Percentiles rank a stretch among this genome's conserved stretches.
Evolutionary conservation across 2,329 filamentous ascomycete genomes (phyloP).

Genomic region (Colletotrichum echinochloae): DNA sequence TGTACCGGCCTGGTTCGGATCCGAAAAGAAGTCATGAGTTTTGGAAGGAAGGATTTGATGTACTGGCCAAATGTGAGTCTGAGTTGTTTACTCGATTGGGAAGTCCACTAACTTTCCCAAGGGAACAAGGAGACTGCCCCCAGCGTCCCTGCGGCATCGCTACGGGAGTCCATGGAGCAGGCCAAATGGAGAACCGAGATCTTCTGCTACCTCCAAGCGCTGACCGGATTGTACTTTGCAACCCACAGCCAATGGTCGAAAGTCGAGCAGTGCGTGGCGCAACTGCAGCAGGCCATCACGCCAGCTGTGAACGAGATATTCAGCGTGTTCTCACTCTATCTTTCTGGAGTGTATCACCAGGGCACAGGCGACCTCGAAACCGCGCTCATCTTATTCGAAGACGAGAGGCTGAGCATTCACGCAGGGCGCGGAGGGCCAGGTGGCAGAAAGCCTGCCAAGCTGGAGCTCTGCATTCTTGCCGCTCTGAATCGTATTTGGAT

Average conservation of each 20-base stretch:
- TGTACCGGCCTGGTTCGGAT: conserved; percentile 52
- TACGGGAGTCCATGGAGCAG: conserved; percentile 69
- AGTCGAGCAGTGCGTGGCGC: conserved; percentile 68
- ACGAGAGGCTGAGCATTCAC: conserved; percentile 67
- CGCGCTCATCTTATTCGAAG: conserved; percentile 76
- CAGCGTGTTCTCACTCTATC: conserved; percentile 73
- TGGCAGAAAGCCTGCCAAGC: conserved; percentile 63
- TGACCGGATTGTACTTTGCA: conserved; percentile 77
- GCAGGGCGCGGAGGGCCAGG: conserved; percentile 52
- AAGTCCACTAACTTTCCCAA: conserved; percentile 19
- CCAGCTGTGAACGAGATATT: conserved; percentile 48
- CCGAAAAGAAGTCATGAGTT: conserved; percentile 48
- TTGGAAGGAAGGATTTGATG: conserved; percentile 57
- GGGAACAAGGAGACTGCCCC: conserved; percentile 45
- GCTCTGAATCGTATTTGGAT: conserved; percentile 79
- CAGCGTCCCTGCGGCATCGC: conserved; percentile 60
- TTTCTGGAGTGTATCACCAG: conserved; percentile 81
- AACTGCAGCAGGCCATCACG: conserved; percentile 56
- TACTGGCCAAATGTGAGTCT: conserved; percentile 61
- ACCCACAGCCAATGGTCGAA: conserved; percentile 77
- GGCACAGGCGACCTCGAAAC: conserved; percentile 78
- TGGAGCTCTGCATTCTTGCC: conserved; percentile 75
- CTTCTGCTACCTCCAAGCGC: conserved; percentile 76
- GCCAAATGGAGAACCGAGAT: conserved; percentile 74
- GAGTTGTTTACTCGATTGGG: too few species aligned